Evolutionary conservation across 2,329 filamentous ascomycete genomes (phyloP), one percentile per base, ranked within the genome.

Genomic region (Paraconiothyrium brasiliense): DNA sequence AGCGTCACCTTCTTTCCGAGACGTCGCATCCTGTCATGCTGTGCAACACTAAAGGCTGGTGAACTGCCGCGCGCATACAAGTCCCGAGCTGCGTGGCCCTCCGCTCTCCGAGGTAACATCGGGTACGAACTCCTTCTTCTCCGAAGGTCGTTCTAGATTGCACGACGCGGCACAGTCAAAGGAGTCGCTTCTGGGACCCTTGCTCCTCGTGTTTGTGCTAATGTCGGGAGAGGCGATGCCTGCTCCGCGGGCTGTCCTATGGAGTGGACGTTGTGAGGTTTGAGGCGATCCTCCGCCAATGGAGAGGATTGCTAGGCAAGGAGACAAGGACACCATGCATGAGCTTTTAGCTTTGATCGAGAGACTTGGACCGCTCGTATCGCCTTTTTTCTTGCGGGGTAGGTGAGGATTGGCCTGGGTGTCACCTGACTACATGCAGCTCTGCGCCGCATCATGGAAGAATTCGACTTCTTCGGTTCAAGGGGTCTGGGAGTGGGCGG

Each of bases 361-460:
- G 58, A 52, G 35, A 60, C 70, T 76, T 74, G 62, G 98, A 43
- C 54, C 54, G 54, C 27, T 27, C 47, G 24, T 48, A 4, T 24
- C 16, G n/a, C n/a, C 9, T n/a, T 10, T 30, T 11, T 11, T 37
- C 37, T 30, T 32, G 54, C 41, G 54, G 41, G 24, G 52, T 34
- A 55, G 41, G 30, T 30, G 54, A 22, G 39, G 10, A 35, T 3
- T 16, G 8, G 43, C 39, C 22, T 7, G n/a, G 48, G 32, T 51
- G 48, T 51, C 8, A 48, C 46, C 24, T 30, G 24, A 48, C 46
- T 13, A 30, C 46, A 32, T 10, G 43, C 43, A 24, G 14, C n/a
- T 51, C 32, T 35, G 27, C 54, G 32, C 54, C 54, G 43, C 32
- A 39, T 30, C 43, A 56, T 37, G 43, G 32, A 54, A 34, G 9